These are phyloP conservation scores for Coemansia sp. DNA, from an alignment of 192 early-diverging fungal species.

Conservation along the genomic window DNA sequence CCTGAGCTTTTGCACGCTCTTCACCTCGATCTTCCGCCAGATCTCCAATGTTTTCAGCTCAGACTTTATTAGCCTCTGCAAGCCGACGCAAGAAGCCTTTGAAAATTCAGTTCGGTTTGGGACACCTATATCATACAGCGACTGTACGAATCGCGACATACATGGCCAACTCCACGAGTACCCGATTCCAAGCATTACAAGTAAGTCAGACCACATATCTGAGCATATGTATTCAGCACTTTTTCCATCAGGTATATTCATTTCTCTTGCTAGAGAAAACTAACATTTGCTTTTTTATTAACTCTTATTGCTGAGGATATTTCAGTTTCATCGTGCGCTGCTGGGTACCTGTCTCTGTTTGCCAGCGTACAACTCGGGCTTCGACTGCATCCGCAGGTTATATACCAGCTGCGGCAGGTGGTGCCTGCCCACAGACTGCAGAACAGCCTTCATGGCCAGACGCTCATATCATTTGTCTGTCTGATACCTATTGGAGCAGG, in stretches of 20 bases:
- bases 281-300: neutral
- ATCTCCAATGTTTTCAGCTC: constrained; percentile 5
- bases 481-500: constrained; percentile 38
- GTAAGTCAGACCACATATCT: constrained; percentile 27
- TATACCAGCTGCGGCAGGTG: constrained; percentile 18
- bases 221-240: too few relatives aligned
- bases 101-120: constrained; percentile 19
- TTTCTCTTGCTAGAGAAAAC: neutral
- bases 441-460: constrained; percentile 32
- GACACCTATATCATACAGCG: constrained; percentile 11
- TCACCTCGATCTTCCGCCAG: constrained; percentile 33
- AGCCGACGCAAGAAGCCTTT: constrained; percentile 14
- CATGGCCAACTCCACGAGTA: constrained; percentile 12
- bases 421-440: constrained; percentile 3
- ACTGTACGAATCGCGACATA: constrained; percentile 20
- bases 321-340: constrained; percentile 26
- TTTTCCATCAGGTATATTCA: too few relatives aligned
- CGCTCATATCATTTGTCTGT: constrained; percentile 32
- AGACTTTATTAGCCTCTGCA: constrained; percentile 36
- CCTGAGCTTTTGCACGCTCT: constrained; percentile 33
- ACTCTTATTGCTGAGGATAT: neutral
- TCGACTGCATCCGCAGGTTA: constrained; percentile 35
- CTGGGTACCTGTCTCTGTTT: constrained; percentile 46
- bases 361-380: constrained; percentile 39
- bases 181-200: constrained; percentile 12